Conservation (phyloP, 78 protist genomes). For the Protostelium mycophagum region DNA sequence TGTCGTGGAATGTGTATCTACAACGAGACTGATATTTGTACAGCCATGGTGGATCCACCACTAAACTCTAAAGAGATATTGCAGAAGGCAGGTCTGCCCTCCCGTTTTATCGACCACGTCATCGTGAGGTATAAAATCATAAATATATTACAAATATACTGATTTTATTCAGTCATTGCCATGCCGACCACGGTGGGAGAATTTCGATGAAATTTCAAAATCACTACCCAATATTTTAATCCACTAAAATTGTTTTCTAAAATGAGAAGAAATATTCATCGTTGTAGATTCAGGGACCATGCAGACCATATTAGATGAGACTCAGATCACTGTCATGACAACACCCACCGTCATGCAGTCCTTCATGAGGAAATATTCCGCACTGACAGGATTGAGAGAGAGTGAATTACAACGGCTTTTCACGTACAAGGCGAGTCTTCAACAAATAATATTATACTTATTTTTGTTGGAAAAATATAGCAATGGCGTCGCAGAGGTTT, state of each 20-base stretch:
- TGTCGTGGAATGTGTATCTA: neutral
- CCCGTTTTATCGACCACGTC: conserved; percentile 50
- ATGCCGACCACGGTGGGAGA: conserved; percentile 60
- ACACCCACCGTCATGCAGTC: conserved; percentile 60
- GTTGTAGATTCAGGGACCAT: conserved; percentile 77
- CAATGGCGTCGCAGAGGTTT: too few relatives aligned
- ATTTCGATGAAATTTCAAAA: neutral
- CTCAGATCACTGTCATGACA: conserved; percentile 62
- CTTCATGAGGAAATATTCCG: conserved; percentile 67
- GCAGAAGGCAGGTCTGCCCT: conserved; percentile 62
- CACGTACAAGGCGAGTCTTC: neutral
- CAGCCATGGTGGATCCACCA: conserved; percentile 77
- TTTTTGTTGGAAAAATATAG: too few relatives aligned
- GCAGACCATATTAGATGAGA: conserved; percentile 61
- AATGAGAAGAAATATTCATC: neutral
- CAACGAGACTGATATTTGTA: neutral
- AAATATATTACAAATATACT: conserved; percentile 25
- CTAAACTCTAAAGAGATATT: conserved; percentile 40
- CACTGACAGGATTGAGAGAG: conserved; percentile 18
- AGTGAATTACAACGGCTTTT: conserved; percentile 45
- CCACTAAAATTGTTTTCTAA: too few relatives aligned
- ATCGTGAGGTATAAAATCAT: too few relatives aligned
- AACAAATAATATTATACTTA: too few relatives aligned
- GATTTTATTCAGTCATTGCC: conserved; percentile 77
- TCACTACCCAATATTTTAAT: too few relatives aligned